Conservation (phyloP, 1,284 basidiomycete genomes). For the Polyporus tsugae region DNA sequence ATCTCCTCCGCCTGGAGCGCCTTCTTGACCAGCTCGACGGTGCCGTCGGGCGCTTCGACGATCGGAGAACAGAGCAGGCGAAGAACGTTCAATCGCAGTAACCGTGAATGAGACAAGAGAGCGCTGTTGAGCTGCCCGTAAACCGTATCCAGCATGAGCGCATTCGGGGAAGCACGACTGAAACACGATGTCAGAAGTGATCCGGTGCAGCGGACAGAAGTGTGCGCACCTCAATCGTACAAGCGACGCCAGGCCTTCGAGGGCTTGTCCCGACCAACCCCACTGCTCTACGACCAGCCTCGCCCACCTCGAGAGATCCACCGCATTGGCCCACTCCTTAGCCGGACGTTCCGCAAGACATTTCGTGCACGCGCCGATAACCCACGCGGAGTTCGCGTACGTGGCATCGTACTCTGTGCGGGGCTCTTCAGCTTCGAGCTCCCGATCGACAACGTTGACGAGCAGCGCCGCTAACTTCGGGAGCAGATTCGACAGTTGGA, state of each 20-base stretch:
- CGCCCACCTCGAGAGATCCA: conserved; percentile 58
- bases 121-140: conserved; percentile 55
- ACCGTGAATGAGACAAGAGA: conserved; percentile 66
- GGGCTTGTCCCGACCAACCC: conserved; percentile 63
- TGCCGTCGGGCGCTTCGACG: conserved; percentile 49
- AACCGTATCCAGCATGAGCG: conserved; percentile 51
- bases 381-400: conserved; percentile 58
- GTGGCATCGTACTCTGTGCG: conserved; percentile 44
- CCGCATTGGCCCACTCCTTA: conserved; percentile 52
- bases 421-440: conserved; percentile 48
- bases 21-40: conserved; percentile 67
- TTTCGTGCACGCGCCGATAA: conserved; percentile 57
- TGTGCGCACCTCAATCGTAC: conserved; percentile 55
- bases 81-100: conserved; percentile 62
- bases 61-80: conserved; percentile 60
- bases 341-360: conserved; percentile 52
- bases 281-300: conserved; percentile 57
- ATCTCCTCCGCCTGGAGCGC: conserved; percentile 81
- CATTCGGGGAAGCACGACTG: conserved; percentile 35
- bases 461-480: conserved; percentile 54
- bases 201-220: not conserved
- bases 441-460: conserved; percentile 55
- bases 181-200: conserved; percentile 4
- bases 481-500: conserved; percentile 59
- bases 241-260: conserved; percentile 62